Evolutionary conservation across 139 green algal genomes (phyloP).

Genomic region (Chlamydomonas sp.): DNA sequence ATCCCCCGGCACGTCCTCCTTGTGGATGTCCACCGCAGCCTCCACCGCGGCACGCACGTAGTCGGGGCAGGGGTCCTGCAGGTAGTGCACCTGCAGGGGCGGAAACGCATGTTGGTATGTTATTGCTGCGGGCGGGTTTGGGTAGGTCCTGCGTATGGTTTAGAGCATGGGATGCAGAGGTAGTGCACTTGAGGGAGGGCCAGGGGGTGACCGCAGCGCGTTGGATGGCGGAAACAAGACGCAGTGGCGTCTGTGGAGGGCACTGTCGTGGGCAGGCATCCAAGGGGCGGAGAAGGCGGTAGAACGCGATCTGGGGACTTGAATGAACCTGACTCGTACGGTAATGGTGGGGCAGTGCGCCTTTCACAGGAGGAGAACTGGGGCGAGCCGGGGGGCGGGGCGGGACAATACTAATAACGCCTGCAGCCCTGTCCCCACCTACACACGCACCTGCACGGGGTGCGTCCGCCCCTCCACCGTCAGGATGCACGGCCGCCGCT

Average conservation of each 20-base stretch:
- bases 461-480: slow-evolving; percentile 80
- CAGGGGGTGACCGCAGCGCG: not conserved
- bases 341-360: not conserved
- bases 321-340: not conserved
- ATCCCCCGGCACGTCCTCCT: slow-evolving; percentile 83
- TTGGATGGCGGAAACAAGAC: not conserved
- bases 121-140: not conserved
- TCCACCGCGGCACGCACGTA: slow-evolving; percentile 83
- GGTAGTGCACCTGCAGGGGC: slow-evolving; percentile 78
- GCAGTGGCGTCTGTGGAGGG: not conserved
- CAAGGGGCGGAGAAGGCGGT: too few relatives aligned
- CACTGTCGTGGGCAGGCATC: too few relatives aligned
- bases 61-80: slow-evolving; percentile 68
- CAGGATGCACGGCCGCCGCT: slow-evolving; percentile 48
- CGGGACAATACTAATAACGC: too few relatives aligned
- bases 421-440: not conserved
- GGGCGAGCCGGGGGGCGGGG: too few relatives aligned
- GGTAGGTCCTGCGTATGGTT: not conserved
- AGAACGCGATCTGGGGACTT: too few relatives aligned
- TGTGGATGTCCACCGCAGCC: slow-evolving; percentile 80
- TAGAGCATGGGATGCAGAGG: not conserved
- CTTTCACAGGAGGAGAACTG: not conserved
- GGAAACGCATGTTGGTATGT: not conserved
- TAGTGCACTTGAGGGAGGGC: not conserved
- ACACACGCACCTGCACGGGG: slow-evolving; percentile 72